phyloP scores from a whole-genome alignment of 2,329 filamentous ascomycete genomes.

The Tolypocladium tropicale region DNA sequence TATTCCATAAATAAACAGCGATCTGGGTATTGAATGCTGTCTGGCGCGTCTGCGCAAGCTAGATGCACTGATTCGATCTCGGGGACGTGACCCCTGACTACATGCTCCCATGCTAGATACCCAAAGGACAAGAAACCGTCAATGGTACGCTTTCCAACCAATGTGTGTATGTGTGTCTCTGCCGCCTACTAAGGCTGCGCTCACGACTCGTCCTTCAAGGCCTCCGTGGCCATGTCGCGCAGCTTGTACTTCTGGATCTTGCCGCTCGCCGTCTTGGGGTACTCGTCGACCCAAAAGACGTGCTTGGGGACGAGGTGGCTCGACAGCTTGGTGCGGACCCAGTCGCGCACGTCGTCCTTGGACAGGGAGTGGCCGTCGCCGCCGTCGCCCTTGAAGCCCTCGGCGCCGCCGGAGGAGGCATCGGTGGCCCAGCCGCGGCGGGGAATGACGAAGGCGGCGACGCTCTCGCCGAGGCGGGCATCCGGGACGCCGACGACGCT shows the following conservation, averaged over 20 bases:
- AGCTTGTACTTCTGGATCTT: slow-evolving; percentile 96
- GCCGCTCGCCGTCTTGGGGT: slow-evolving; percentile 89
- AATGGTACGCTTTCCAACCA: not conserved
- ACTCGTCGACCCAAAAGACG: slow-evolving; percentile 78
- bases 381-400: slow-evolving; percentile 11
- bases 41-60: not conserved
- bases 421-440: slow-evolving; percentile 15
- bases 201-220: slow-evolving; percentile 12
- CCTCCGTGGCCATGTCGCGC: slow-evolving; percentile 47
- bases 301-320: slow-evolving; percentile 78
- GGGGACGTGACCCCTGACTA: not conserved
- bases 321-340: slow-evolving; percentile 60
- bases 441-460: slow-evolving; percentile 73
- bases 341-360: slow-evolving; percentile 52
- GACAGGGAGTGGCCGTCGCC: slow-evolving; percentile 27
- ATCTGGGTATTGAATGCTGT: not conserved
- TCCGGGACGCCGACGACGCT: slow-evolving; percentile 80
- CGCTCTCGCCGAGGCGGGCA: slow-evolving; percentile 72
- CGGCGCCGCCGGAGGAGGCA: slow-evolving; percentile 9
- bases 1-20: not conserved
- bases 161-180: not conserved
- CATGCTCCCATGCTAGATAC: not conserved
- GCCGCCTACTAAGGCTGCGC: too few species aligned
- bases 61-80: not conserved
- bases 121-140: not conserved